These are phyloP conservation scores for Mentha longifolia DNA, from an alignment of 257 asterid genomes.

Conservation along the genomic window DNA sequence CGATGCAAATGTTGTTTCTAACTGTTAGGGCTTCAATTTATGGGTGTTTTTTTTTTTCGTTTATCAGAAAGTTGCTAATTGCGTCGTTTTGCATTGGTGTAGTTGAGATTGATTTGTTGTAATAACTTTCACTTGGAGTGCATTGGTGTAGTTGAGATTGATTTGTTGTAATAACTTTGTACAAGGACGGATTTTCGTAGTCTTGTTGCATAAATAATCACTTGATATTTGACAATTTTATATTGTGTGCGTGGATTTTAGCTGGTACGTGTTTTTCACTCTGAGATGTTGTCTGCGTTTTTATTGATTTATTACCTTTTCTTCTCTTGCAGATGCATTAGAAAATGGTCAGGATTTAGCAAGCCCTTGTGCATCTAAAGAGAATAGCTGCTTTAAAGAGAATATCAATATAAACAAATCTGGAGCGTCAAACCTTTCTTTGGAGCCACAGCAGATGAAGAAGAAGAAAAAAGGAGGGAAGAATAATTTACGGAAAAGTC, in stretches of 20 bases:
- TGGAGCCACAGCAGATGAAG: slow-evolving; percentile 88
- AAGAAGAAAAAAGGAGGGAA: slow-evolving; percentile 78
- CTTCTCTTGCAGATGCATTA: slow-evolving; percentile 44
- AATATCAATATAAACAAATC: slow-evolving; percentile 54
- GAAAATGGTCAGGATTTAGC: slow-evolving; percentile 38
- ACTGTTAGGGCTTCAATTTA: slow-evolving; percentile 29
- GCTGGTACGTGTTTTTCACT: not conserved
- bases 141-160: slow-evolving; percentile 7
- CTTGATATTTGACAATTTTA: not conserved
- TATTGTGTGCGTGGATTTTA: not conserved
- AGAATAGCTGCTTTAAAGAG: slow-evolving; percentile 64
- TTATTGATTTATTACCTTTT: slow-evolving; percentile 17
- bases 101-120: slow-evolving; percentile 1
- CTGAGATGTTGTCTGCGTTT: not conserved
- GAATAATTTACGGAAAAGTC: slow-evolving; percentile 81
- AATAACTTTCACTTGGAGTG: slow-evolving; percentile 16
- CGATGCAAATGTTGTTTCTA: slow-evolving; percentile 20
- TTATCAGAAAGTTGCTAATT: slow-evolving; percentile 15
- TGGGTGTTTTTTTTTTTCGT: slow-evolving; percentile 5
- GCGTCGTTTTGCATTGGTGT: slow-evolving; percentile 3
- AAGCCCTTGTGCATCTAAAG: slow-evolving; percentile 47
- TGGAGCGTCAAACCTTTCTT: slow-evolving; percentile 59
- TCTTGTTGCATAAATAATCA: not conserved
- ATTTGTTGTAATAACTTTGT: slow-evolving; percentile 6
- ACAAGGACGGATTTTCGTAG: not conserved